phyloP scores from a whole-genome alignment of 2,329 filamentous ascomycete genomes.

The Botrytis sinoallii region DNA sequence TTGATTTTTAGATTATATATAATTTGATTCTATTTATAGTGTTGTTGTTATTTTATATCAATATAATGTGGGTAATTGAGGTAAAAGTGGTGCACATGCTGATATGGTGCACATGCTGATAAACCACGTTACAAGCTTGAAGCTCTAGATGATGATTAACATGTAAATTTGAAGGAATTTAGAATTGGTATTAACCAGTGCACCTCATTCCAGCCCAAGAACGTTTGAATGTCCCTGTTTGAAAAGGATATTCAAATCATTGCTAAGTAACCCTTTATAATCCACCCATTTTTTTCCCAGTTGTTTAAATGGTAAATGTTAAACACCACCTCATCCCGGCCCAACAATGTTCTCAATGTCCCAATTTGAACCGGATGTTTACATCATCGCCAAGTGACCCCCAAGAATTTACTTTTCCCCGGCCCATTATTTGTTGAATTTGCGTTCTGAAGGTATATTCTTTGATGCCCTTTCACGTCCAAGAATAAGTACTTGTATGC shows the following conservation, averaged over 20 bases:
- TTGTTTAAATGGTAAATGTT: background rate
- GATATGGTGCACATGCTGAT: too few species aligned
- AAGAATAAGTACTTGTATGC: conserved; percentile 78
- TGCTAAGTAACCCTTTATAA: background rate
- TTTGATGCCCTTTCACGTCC: conserved; percentile 69
- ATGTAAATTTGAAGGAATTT: background rate
- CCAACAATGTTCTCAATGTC: background rate
- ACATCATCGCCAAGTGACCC: conserved; percentile 33
- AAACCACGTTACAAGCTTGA: too few species aligned
- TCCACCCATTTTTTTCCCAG: background rate
- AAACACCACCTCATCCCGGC: background rate
- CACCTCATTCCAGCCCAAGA: too few species aligned
- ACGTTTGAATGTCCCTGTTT: too few species aligned
- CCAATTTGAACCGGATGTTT: background rate
- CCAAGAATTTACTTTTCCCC: conserved; percentile 37
- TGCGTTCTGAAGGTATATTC: conserved; percentile 64
- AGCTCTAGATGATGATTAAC: background rate
- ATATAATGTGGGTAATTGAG: too few species aligned
- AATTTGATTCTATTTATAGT: too few species aligned
- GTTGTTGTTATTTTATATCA: too few species aligned
- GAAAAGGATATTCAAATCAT: too few species aligned
- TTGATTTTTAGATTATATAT: too few species aligned
- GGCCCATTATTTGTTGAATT: conserved; percentile 39
- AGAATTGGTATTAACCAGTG: too few species aligned
- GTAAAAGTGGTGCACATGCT: too few species aligned